These are phyloP conservation scores for Fusarium chlamydosporum DNA, from an alignment of 2,329 filamentous ascomycete species.

Conservation along the genomic window DNA sequence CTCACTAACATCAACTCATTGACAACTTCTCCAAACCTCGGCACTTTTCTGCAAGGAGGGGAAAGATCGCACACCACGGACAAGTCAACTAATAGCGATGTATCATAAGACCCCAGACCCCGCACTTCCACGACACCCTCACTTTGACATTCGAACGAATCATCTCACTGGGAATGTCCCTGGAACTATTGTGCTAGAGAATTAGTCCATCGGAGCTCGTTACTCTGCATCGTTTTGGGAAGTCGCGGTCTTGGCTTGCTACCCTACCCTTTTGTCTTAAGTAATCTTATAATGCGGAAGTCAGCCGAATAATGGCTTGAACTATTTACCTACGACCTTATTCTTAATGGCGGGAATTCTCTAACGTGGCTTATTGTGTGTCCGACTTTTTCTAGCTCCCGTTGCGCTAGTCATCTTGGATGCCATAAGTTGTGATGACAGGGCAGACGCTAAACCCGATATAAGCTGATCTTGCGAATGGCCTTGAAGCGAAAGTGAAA, in stretches of 20 bases:
- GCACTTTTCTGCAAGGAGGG: constrained; percentile 9
- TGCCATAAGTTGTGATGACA: neutral
- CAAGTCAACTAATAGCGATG: neutral
- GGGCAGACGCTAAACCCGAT: constrained; percentile 3
- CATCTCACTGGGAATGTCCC: neutral
- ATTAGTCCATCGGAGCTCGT: constrained; percentile 8
- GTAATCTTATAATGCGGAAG: neutral
- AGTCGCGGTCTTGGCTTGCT: neutral
- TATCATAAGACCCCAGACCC: constrained; percentile 27
- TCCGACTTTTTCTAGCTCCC: neutral
- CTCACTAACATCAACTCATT: neutral
- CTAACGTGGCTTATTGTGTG: neutral
- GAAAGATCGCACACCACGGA: constrained; percentile 8
- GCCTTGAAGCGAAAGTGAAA: neutral
- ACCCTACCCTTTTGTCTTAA: neutral
- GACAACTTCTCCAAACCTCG: constrained; percentile 9
- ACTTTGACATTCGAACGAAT: constrained; percentile 1
- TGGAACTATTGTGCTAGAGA: neutral
- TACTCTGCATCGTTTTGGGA: constrained; percentile 20
- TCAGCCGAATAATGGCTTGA: neutral
- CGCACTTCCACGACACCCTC: constrained; percentile 29
- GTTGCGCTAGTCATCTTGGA: neutral
- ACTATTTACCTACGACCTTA: neutral
- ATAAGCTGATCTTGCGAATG: constrained; percentile 4
- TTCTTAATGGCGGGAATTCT: neutral